Evolutionary conservation across 2,329 filamentous ascomycete genomes (phyloP), one percentile per base, ranked within the genome.

Genomic region (Pseudogymnoascus sp.): DNA sequence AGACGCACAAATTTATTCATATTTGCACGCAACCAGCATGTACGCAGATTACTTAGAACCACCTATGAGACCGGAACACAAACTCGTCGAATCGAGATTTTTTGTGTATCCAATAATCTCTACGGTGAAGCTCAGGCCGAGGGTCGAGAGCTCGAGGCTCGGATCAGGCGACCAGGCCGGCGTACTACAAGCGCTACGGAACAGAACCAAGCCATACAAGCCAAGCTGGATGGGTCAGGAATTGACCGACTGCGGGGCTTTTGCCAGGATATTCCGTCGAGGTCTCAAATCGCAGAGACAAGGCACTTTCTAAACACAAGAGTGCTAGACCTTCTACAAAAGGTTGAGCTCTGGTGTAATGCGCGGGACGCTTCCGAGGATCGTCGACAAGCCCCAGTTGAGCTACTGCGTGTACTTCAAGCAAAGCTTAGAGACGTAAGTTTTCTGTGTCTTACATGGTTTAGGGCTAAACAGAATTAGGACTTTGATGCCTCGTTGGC

Each of bases 331-430:
- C 45, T 66, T 12, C 14, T 66, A 54, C 45, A 66, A 26, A 61
- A 65, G 42, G 62, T 42, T 51, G 60, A 62, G n/a, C 21, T 66
- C 40, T 66, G 62, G 64, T 64, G 65, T n/a, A 65, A 64, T 59
- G 64, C 65, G 1, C 63, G 45, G 26, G 60, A 62, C 34, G 5
- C 26, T 54, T 54, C 34, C 23, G 11, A 59, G 11, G 14, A 45
- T 61, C 39, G 36, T n/a, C 23, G 39, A 47, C 39, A 47, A 14
- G 64, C 36, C 36, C 62, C 64, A 8, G 51, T 62, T 34, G 51
- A 37, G 31, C 37, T 62, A 42, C 54, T 66, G 5, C 18, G 26
- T 10, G 45, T 60, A 51, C 31, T 65, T n/a, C 59, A 66, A 54
- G 21, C 37, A 36, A 45, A 62, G 4, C 64, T 66, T 16, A 37